A percentile compares a stretch with the other conserved stretches of the same genome.
Evolutionary conservation across 352 stramenopile species (phyloP).

Genomic region (Phytophthora ramorum): DNA sequence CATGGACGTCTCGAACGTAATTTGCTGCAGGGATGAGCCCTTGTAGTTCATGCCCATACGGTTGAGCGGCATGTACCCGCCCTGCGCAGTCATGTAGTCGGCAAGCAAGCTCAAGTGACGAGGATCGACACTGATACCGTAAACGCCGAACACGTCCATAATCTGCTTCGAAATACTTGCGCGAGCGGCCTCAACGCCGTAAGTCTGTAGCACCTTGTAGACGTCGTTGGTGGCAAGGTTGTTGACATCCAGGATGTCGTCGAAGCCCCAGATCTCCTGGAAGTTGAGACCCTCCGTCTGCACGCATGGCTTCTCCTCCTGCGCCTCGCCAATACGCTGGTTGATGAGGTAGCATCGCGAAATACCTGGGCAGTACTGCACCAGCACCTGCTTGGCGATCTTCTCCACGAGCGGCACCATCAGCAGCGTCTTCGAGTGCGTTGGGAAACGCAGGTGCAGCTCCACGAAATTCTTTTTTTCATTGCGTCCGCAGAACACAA

Average conservation of each 20-base stretch:
- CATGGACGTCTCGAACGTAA: conserved; percentile 99
- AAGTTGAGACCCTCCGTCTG: conserved; percentile 99
- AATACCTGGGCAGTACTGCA: conserved; percentile 90
- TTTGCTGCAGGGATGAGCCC: conserved; percentile 97
- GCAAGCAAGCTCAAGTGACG: conserved; percentile 98
- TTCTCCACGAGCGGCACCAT: conserved; percentile 92
- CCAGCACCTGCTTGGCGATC: conserved; percentile 84
- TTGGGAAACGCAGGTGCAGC: conserved; percentile 88
- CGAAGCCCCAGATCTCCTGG: conserved; percentile 96
- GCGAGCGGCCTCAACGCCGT: conserved; percentile 98
- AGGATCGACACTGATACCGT: conserved; percentile 98
- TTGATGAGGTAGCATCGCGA: conserved; percentile 91
- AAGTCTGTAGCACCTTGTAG: conserved; percentile 95
- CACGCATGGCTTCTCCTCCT: conserved; percentile 88
- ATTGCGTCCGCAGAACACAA: conserved; percentile 83
- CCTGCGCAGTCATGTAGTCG: conserved; percentile 99
- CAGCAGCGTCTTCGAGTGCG: conserved; percentile 89
- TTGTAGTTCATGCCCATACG: conserved; percentile 97
- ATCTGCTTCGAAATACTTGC: conserved; percentile 99
- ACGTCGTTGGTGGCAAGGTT: conserved; percentile 99
- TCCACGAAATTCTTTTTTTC: conserved; percentile 85
- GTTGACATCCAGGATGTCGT: conserved; percentile 94
- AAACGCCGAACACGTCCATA: conserved; percentile 98
- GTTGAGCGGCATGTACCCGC: conserved; percentile 98
- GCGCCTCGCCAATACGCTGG: conserved; percentile 75